Conservation (phyloP, 441 rosid species). For the Populus hybrid region DNA sequence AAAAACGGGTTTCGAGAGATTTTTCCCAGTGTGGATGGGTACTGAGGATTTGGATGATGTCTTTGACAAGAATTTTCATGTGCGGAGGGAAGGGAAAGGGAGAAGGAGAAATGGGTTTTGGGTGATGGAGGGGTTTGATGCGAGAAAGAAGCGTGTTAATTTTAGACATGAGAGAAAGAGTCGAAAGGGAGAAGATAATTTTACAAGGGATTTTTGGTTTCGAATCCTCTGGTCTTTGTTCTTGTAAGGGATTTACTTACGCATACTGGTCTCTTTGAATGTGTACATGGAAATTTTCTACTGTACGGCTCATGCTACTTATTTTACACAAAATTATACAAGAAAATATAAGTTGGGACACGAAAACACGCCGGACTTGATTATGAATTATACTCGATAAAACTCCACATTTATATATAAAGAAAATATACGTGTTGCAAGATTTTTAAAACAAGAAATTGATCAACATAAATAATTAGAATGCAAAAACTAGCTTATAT, state of each 20-base stretch:
- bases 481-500: no score
- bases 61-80: conserved; percentile 40
- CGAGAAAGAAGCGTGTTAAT: conserved; percentile 51
- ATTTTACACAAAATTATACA: no score
- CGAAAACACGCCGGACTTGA: no score
- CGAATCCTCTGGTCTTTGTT: neutral
- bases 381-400: no score
- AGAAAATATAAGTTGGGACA: no score
- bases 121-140: conserved; percentile 52
- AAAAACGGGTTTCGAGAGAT: conserved; percentile 38
- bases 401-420: no score
- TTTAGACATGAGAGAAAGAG: conserved; percentile 51
- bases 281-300: neutral
- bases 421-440: no score
- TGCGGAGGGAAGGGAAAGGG: conserved; percentile 34
- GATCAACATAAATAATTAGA: no score
- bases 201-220: neutral
- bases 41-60: conserved; percentile 52
- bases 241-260: neutral
- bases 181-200: neutral
- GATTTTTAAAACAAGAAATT: no score
- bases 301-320: neutral
- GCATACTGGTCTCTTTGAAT: no score
- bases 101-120: conserved; percentile 23
- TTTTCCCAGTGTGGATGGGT: conserved; percentile 45